Percentiles rank a stretch among this genome's conserved stretches.
phyloP scores from a whole-genome alignment of 1,284 basidiomycete genomes.

The Cryptococcus floricola region DNA sequence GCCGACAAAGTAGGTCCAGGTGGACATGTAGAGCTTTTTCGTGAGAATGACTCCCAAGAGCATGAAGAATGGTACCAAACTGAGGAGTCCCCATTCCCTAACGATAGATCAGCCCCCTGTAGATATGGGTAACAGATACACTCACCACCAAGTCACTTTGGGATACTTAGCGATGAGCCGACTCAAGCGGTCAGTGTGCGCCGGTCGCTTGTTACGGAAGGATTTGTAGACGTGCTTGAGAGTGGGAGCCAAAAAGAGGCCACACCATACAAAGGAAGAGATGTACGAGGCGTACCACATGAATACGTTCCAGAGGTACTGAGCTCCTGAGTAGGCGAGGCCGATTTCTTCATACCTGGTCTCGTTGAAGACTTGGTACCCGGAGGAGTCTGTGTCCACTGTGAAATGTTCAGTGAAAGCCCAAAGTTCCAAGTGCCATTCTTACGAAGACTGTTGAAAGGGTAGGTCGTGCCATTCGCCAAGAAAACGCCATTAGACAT shows the following conservation, averaged over 20 bases:
- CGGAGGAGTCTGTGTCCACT: constrained; percentile 10
- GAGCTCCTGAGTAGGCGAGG: constrained; percentile 16
- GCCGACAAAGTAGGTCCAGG: constrained; percentile 21
- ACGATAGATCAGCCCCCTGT: not conserved
- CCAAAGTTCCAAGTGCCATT: not conserved
- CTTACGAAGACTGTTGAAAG: constrained; percentile 16
- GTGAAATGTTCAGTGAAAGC: not conserved
- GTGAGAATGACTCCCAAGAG: constrained; percentile 12
- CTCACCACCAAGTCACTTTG: constrained; percentile 5
- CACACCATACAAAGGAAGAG: constrained; percentile 21
- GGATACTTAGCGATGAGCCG: not conserved
- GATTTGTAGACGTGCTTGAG: constrained; percentile 10
- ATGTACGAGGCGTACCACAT: constrained; percentile 22
- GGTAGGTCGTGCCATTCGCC: constrained; percentile 19
- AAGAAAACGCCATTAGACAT: constrained; percentile 22
- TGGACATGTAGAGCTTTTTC: constrained; percentile 16
- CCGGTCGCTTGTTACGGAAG: constrained; percentile 6
- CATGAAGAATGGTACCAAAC: constrained; percentile 14
- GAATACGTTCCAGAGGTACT: constrained; percentile 21
- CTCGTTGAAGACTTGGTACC: constrained; percentile 14
- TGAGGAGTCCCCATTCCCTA: constrained; percentile 15
- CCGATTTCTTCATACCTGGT: constrained; percentile 18
- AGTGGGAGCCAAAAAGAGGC: constrained; percentile 14
- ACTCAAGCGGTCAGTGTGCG: constrained; percentile 16
- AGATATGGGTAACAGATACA: not conserved